Percentiles rank a stretch among this genome's conserved stretches.
phyloP scores from a whole-genome alignment of 768 basidiomycete genomes.

The Hygrophoropsis aurantiaca region DNA sequence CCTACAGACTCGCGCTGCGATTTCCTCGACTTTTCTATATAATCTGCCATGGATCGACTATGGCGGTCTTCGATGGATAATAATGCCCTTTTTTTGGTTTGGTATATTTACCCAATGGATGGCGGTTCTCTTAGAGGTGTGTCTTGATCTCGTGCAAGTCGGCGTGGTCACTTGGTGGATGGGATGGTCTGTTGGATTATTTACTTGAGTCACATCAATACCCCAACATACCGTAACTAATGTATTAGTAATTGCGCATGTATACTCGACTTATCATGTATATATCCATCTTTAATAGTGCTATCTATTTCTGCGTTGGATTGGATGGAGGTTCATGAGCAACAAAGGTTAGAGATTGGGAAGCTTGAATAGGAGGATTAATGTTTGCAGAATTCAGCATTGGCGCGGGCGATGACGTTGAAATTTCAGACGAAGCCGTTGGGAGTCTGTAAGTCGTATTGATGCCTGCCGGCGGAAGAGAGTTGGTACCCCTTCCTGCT shows the following conservation, averaged over 20 bases:
- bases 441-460: neutral
- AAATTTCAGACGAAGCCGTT: too few species aligned
- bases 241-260: constrained; percentile 5
- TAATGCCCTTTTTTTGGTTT: constrained; percentile 65
- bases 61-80: constrained; percentile 60
- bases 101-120: constrained; percentile 66
- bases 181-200: constrained; percentile 64
- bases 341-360: neutral
- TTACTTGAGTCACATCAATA: constrained; percentile 26
- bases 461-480: constrained; percentile 22
- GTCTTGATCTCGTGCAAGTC: constrained; percentile 55
- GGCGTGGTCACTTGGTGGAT: constrained; percentile 72
- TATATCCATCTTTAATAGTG: constrained; percentile 1
- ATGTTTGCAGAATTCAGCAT: neutral
- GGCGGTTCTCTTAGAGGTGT: constrained; percentile 59
- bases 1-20: constrained; percentile 59
- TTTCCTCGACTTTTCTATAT: constrained; percentile 53
- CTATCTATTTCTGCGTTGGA: constrained; percentile 3
- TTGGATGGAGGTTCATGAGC: neutral
- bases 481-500: constrained; percentile 41
- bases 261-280: constrained; percentile 1
- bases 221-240: constrained; percentile 10
- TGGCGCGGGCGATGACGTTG: neutral
- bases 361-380: neutral
- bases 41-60: constrained; percentile 58